Percentiles rank a stretch among this genome's conserved stretches.
These are phyloP conservation scores for Rhodotorula sp. DNA, from an alignment of 1,284 basidiomycete genomes.

Conservation along the genomic window DNA sequence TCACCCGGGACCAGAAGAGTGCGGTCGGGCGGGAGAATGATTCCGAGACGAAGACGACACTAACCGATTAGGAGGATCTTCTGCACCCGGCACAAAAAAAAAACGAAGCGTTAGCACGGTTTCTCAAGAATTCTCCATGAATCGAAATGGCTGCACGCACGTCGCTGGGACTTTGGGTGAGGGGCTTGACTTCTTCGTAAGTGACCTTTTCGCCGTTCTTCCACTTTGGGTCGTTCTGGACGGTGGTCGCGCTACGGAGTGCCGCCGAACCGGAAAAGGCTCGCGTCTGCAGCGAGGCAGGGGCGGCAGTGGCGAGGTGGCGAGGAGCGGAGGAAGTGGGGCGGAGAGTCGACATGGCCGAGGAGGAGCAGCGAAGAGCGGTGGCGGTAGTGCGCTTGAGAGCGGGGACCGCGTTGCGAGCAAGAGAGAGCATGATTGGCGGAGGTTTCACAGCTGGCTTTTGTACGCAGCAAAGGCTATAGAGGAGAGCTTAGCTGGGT, in stretches of 20 bases:
- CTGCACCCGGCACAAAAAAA: constrained; percentile 51
- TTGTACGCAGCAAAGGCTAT: too few species aligned
- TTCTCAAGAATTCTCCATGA: neutral
- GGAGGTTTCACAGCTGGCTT: too few species aligned
- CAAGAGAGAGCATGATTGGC: neutral
- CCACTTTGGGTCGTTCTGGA: constrained; percentile 20
- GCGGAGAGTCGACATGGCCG: neutral
- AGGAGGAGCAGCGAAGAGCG: neutral
- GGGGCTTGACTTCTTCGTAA: constrained; percentile 81
- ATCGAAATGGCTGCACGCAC: constrained; percentile 58
- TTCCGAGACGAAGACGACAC: neutral
- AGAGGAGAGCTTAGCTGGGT: too few species aligned
- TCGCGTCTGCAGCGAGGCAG: neutral
- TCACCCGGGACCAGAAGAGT: neutral
- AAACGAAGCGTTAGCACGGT: neutral
- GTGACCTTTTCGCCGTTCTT: constrained; percentile 52
- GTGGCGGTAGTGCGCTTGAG: neutral
- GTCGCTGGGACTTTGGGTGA: constrained; percentile 72
- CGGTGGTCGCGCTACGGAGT: neutral
- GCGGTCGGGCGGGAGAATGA: neutral
- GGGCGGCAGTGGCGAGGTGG: neutral
- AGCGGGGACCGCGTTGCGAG: too few species aligned
- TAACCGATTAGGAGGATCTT: constrained; percentile 70
- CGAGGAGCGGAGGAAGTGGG: neutral
- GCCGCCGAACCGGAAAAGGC: neutral